These are phyloP conservation scores for Atkinsonella texensis DNA, from an alignment of 2,329 filamentous ascomycete species.

Conservation along the genomic window DNA sequence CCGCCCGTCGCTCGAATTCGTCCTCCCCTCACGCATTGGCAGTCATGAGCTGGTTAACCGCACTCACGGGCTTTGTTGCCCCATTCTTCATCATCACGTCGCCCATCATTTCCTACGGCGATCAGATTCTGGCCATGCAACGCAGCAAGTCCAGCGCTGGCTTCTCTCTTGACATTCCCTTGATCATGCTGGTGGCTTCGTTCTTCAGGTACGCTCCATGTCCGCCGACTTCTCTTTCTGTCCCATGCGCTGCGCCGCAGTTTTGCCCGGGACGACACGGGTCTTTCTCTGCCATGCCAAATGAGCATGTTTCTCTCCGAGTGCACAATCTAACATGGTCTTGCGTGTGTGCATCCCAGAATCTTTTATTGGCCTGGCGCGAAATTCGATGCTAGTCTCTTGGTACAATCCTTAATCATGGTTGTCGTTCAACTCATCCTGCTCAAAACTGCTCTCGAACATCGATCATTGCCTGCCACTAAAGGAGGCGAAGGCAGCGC, in stretches of 20 bases:
- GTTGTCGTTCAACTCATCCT: constrained; percentile 50
- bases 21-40: not conserved
- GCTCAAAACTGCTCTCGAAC: constrained; percentile 56
- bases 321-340: not conserved
- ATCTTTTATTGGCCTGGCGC: constrained; percentile 61
- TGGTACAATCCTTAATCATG: constrained; percentile 55
- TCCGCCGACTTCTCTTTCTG: not conserved
- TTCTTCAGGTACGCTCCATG: constrained; percentile 41
- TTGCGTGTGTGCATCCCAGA: constrained; percentile 24
- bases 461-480: constrained; percentile 46
- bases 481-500: constrained; percentile 47
- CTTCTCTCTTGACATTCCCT: constrained; percentile 58
- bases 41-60: constrained; percentile 30
- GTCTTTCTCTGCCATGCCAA: not conserved
- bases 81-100: constrained; percentile 52
- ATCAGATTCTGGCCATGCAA: constrained; percentile 55
- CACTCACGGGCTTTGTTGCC: constrained; percentile 43
- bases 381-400: constrained; percentile 49
- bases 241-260: not conserved
- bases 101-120: constrained; percentile 52
- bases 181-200: constrained; percentile 61
- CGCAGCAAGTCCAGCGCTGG: constrained; percentile 51
- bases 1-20: not conserved
- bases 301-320: not conserved
- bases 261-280: not conserved